A percentile compares a stretch with the other conserved stretches of the same genome.
Evolutionary conservation across 2,329 filamentous ascomycete species (phyloP).

Genomic region (Ceratocystis eucalypticola): DNA sequence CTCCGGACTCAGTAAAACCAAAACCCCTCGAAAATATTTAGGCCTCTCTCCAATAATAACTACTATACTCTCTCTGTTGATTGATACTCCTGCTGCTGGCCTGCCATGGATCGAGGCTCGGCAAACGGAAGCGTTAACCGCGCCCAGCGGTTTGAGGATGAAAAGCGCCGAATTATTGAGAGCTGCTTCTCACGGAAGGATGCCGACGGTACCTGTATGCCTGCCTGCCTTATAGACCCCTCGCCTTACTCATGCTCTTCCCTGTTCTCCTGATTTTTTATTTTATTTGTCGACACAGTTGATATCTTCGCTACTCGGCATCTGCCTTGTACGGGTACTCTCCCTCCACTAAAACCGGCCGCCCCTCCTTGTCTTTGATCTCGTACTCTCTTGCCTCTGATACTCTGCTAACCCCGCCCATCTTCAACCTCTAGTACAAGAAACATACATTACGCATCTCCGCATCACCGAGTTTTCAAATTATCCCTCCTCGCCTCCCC

Average conservation of each 20-base stretch:
- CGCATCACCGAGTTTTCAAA: conserved; percentile 75
- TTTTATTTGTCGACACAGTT: not conserved
- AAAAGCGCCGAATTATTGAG: conserved; percentile 86
- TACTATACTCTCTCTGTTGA: not conserved
- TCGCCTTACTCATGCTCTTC: not conserved
- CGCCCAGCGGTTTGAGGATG: conserved; percentile 88
- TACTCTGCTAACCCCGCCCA: conserved; percentile 8
- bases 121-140: conserved; percentile 20
- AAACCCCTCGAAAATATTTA: not conserved
- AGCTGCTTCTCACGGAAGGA: conserved; percentile 91
- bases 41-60: not conserved
- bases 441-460: conserved; percentile 98
- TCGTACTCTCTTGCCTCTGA: conserved; percentile 18
- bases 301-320: not conserved
- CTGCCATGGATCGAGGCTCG: conserved; percentile 1
- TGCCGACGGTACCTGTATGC: conserved; percentile 66
- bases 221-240: not conserved
- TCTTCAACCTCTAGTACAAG: conserved; percentile 43
- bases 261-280: not conserved
- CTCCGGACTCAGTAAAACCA: not conserved
- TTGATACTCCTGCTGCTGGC: not conserved
- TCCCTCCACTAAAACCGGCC: not conserved
- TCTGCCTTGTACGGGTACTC: not conserved
- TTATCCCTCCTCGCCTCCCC: conserved; percentile 71
- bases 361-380: conserved; percentile 15